A percentile compares a stretch with the other conserved stretches of the same genome.
phyloP scores from a whole-genome alignment of 177 flowering plant genomes.

The Vitis hybrid region DNA sequence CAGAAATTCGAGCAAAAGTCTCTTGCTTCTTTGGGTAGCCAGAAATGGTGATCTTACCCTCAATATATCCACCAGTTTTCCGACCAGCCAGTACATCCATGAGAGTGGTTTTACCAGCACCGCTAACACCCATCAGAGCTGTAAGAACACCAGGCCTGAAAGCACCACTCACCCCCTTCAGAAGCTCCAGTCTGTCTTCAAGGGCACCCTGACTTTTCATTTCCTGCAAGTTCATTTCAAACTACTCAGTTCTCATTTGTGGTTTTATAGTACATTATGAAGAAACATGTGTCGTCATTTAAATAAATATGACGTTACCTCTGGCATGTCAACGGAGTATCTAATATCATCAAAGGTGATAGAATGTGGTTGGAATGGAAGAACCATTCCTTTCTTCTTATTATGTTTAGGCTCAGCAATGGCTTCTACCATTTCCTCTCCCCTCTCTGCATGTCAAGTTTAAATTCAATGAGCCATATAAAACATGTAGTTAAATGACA shows the following conservation, averaged over 20 bases:
- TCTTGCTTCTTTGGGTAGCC: slow-evolving; percentile 64
- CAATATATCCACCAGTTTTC: slow-evolving; percentile 60
- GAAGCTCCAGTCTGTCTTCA: slow-evolving; percentile 38
- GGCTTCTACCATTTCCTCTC: slow-evolving; percentile 9
- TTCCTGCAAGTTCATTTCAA: slow-evolving; percentile 27
- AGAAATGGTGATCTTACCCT: slow-evolving; percentile 42
- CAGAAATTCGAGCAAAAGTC: slow-evolving; percentile 61
- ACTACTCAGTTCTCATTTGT: background rate
- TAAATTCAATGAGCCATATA: background rate
- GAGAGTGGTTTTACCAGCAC: slow-evolving; percentile 55
- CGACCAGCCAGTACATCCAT: slow-evolving; percentile 60
- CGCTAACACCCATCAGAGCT: slow-evolving; percentile 56
- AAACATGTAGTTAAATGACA: background rate
- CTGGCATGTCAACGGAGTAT: slow-evolving; percentile 57
- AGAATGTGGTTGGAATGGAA: slow-evolving; percentile 45
- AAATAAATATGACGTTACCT: slow-evolving; percentile 21
- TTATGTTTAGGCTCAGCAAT: slow-evolving; percentile 6
- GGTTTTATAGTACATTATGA: background rate
- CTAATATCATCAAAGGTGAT: slow-evolving; percentile 43
- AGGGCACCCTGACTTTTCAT: slow-evolving; percentile 42
- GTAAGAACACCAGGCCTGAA: slow-evolving; percentile 54
- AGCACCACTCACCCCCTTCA: slow-evolving; percentile 45
- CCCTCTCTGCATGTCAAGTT: slow-evolving; percentile 6
- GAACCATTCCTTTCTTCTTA: slow-evolving; percentile 45
- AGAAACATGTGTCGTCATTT: too few species aligned